phyloP scores from a whole-genome alignment of 1,284 basidiomycete species.

The Melanopsichium pennsylvanicum region DNA sequence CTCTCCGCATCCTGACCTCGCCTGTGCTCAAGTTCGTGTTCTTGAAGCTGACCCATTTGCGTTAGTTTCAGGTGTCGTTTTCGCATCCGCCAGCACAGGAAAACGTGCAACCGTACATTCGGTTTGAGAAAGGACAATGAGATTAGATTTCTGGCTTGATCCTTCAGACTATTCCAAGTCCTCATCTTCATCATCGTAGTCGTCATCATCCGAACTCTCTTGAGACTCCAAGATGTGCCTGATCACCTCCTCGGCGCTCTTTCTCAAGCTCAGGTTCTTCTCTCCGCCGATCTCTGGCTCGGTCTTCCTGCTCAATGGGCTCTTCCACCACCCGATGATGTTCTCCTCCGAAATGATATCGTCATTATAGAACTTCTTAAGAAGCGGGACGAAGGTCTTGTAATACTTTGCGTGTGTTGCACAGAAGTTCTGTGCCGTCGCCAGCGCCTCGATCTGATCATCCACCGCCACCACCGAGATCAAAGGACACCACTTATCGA shows the following conservation, averaged over 20 bases:
- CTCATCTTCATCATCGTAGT: conserved; percentile 40
- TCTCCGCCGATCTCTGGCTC: conserved; percentile 39
- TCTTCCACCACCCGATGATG: conserved; percentile 67
- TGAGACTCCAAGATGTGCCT: conserved; percentile 66
- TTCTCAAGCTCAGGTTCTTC: conserved; percentile 63
- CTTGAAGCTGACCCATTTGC: too few species aligned
- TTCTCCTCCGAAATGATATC: conserved; percentile 67
- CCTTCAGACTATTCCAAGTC: conserved; percentile 5
- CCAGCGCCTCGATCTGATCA: conserved; percentile 65
- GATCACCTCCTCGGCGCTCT: conserved; percentile 66
- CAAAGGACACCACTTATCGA: conserved; percentile 66
- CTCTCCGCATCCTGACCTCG: too few species aligned
- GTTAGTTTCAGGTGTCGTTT: too few species aligned
- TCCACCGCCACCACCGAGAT: conserved; percentile 65
- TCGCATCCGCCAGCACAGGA: too few species aligned
- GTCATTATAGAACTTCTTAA: conserved; percentile 67
- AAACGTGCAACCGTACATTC: too few species aligned
- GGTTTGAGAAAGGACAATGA: not conserved
- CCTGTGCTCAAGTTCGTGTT: too few species aligned
- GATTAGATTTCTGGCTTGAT: not conserved
- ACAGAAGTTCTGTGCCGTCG: conserved; percentile 56
- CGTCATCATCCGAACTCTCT: conserved; percentile 64
- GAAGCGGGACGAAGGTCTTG: conserved; percentile 66
- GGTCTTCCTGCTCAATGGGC: conserved; percentile 27
- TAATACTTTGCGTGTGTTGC: conserved; percentile 38